Conservation (phyloP, 208 protist species). For the Leptomonas pyrrhocoris region DNA sequence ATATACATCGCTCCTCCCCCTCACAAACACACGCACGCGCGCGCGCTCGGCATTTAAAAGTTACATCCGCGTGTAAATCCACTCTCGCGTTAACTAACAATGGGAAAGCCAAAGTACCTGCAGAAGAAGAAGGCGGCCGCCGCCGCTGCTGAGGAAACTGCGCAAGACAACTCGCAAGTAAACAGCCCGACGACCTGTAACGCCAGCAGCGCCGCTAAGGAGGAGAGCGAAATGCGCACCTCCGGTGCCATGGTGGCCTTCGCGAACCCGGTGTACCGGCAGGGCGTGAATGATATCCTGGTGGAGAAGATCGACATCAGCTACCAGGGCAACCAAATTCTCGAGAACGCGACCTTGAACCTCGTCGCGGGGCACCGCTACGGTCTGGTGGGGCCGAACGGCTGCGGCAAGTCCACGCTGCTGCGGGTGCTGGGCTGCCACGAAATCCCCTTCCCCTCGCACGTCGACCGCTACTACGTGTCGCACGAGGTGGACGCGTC, state of each 20-base stretch:
- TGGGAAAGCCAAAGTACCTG: slow-evolving; percentile 87
- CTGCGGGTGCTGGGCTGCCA: slow-evolving; percentile 84
- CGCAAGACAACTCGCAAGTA: slow-evolving; percentile 42
- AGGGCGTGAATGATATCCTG: slow-evolving; percentile 86
- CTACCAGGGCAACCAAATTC: slow-evolving; percentile 83
- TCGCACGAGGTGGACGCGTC: slow-evolving; percentile 96
- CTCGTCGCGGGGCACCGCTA: slow-evolving; percentile 86
- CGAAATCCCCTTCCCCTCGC: slow-evolving; percentile 92
- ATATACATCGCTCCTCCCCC: no score
- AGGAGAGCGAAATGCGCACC: slow-evolving; percentile 32
- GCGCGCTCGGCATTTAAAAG: no score
- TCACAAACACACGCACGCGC: no score
- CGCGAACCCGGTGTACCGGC: slow-evolving; percentile 80
- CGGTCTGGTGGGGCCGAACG: slow-evolving; percentile 90
- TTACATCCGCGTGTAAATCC: slow-evolving; percentile 5
- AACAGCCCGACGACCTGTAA: slow-evolving; percentile 18
- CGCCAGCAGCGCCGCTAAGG: not conserved
- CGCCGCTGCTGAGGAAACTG: slow-evolving; percentile 27
- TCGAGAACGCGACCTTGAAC: slow-evolving; percentile 88
- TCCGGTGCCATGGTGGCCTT: slow-evolving; percentile 89
- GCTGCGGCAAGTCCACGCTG: slow-evolving; percentile 94
- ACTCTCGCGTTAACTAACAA: slow-evolving; percentile 25
- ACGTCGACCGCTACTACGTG: slow-evolving; percentile 96
- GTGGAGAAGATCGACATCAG: slow-evolving; percentile 91
- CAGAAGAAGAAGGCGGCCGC: slow-evolving; percentile 79